These are phyloP conservation scores for Macrophomina tecta DNA, from an alignment of 2,329 filamentous ascomycete species.

Conservation along the genomic window DNA sequence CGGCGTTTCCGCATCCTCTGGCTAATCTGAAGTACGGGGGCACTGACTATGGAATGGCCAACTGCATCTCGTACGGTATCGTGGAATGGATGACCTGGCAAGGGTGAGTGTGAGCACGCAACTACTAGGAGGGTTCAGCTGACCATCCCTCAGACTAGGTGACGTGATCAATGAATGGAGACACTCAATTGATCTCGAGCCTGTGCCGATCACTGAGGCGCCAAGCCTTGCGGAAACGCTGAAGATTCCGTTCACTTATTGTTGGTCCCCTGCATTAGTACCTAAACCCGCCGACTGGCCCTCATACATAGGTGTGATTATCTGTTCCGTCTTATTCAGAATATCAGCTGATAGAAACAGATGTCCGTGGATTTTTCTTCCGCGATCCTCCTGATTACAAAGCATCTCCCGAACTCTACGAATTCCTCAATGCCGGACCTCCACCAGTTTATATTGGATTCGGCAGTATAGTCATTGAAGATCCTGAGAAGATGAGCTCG, in stretches of 20 bases:
- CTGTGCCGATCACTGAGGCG: constrained; percentile 45
- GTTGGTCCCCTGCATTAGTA: constrained; percentile 52
- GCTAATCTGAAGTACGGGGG: constrained; percentile 52
- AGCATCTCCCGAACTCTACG: constrained; percentile 47
- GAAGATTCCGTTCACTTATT: constrained; percentile 52
- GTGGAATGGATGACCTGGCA: constrained; percentile 60
- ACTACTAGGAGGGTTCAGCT: neutral
- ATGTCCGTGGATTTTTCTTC: constrained; percentile 56
- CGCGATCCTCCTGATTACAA: constrained; percentile 42
- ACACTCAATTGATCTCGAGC: constrained; percentile 48
- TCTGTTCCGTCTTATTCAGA: constrained; percentile 37
- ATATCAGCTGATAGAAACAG: constrained; percentile 34
- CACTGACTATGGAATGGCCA: constrained; percentile 44
- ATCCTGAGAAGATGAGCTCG: constrained; percentile 52
- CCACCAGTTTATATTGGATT: constrained; percentile 63
- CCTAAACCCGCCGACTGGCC: constrained; percentile 52
- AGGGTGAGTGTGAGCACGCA: constrained; percentile 40
- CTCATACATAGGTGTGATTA: constrained; percentile 39
- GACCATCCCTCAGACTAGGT: constrained; percentile 38
- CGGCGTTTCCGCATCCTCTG: constrained; percentile 56
- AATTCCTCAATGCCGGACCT: constrained; percentile 55
- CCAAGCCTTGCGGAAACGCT: constrained; percentile 45
- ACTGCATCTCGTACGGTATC: constrained; percentile 55
- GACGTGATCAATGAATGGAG: constrained; percentile 55
- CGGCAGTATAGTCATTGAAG: constrained; percentile 61